Evolutionary conservation across 768 basidiomycete genomes (phyloP).

Genomic region (Kwoniella mangroviensis): DNA sequence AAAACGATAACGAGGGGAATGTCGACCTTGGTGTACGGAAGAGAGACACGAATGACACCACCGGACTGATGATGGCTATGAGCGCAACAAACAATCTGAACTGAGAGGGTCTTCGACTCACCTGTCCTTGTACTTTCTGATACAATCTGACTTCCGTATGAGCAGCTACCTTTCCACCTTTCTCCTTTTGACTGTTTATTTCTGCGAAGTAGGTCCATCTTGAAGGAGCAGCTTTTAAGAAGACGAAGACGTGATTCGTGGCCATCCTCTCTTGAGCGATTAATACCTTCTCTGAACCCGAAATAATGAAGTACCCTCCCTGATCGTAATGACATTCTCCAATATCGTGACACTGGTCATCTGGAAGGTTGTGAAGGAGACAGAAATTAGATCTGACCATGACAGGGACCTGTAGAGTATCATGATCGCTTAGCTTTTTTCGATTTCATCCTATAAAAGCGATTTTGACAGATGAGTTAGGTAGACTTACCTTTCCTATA

Average conservation of each 20-base stretch:
- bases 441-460: neutral
- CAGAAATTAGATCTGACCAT: slow-evolving; percentile 97
- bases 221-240: slow-evolving; percentile 95
- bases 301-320: slow-evolving; percentile 99
- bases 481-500: slow-evolving; percentile 62
- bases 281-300: slow-evolving; percentile 98
- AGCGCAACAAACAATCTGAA: neutral
- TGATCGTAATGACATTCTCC: slow-evolving; percentile 98
- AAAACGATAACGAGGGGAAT: slow-evolving; percentile 99
- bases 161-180: slow-evolving; percentile 96
- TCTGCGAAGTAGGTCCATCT: slow-evolving; percentile 82
- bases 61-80: slow-evolving; percentile 32
- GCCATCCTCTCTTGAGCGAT: slow-evolving; percentile 99
- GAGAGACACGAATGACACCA: slow-evolving; percentile 90
- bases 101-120: slow-evolving; percentile 64
- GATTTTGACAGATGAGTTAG: neutral
- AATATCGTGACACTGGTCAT: slow-evolving; percentile 81
- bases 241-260: slow-evolving; percentile 98
- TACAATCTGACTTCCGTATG: slow-evolving; percentile 98
- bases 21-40: slow-evolving; percentile 97
- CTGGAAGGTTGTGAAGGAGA: slow-evolving; percentile 77
- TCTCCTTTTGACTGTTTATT: slow-evolving; percentile 95
- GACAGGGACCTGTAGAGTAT: slow-evolving; percentile 76
- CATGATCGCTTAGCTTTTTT: neutral
- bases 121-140: slow-evolving; percentile 83